phyloP scores from a whole-genome alignment of 768 basidiomycete species.

The Kwoniella dendrophila region DNA sequence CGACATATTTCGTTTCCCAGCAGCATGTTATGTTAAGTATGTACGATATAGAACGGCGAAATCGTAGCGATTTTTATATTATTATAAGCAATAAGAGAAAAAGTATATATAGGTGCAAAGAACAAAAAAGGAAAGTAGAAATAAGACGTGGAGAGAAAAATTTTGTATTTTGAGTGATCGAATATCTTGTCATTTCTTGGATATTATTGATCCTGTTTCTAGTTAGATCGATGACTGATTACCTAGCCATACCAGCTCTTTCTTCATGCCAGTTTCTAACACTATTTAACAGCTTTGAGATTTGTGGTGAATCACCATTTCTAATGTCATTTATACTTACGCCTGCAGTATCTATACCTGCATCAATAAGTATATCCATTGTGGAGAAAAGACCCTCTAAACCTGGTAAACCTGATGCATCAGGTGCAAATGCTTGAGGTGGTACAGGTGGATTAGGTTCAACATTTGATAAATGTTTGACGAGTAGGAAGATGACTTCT shows the following conservation, averaged over 20 bases:
- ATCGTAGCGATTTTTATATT: too few species aligned
- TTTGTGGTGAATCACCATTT: conserved; percentile 76
- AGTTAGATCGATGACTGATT: too few species aligned
- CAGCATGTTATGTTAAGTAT: too few species aligned
- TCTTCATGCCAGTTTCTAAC: conserved; percentile 32
- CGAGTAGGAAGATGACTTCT: conserved; percentile 77
- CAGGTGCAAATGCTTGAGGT: conserved; percentile 74
- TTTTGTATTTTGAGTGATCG: too few species aligned
- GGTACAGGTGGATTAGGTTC: conserved; percentile 65
- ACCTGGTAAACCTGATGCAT: conserved; percentile 69
- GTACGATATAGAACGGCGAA: too few species aligned
- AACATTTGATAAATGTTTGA: conserved; percentile 61
- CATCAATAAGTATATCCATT: conserved; percentile 90
- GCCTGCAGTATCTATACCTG: conserved; percentile 82
- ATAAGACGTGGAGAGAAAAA: too few species aligned
- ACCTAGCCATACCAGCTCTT: conserved; percentile 13
- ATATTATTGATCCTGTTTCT: too few species aligned
- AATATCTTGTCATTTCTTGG: too few species aligned
- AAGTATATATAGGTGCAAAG: too few species aligned
- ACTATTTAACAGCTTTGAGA: conserved; percentile 71
- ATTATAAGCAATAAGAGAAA: too few species aligned
- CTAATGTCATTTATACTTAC: conserved; percentile 93
- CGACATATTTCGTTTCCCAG: too few species aligned
- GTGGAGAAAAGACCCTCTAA: conserved; percentile 82
- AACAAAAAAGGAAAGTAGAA: too few species aligned